Evolutionary conservation across 169 alveolate genomes (phyloP), one percentile per base, ranked within the genome.

Genomic region (Cyclospora cayetanensis): DNA sequence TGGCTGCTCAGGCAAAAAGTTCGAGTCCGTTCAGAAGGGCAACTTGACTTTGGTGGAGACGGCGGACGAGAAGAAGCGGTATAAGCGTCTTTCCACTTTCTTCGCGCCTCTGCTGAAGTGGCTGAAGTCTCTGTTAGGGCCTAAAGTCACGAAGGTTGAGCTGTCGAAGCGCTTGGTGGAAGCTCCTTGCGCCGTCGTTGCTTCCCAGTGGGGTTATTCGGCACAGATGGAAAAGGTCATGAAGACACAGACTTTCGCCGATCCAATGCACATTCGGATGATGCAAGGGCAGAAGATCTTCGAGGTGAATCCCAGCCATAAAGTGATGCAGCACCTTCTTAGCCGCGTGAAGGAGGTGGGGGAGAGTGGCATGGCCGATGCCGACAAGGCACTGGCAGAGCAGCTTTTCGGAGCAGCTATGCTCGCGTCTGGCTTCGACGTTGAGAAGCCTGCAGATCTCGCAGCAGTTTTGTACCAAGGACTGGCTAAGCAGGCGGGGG

Each of bases 11-110:
- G 94, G 91, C 46, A 94, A 94, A 93, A 94, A 94, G 93, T 91
- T 94, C 50, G 94, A 92, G 42, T 92, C 96, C 31, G 90, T 94
- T 68, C 96, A 94, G 91, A 94, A 94, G 95, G 96, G 93, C 46
- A 92, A 94, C 29, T 90, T 92, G 60, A 87, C 90, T 79, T 79
- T 94, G 72, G 94, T 85, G 41, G 93, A 92, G 80, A 91, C 93
- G n/a, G 95, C 83, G 50, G 96, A 92, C 20, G 96, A 94, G 80
- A 92, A 83, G 92, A 79, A 89, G 94, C 63, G 83, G 22, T 65
- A 65, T 83, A 65, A 50, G 70, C 88, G 88, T 55, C 60, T 92
- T 50, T 42, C 74, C 90, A 92, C 92, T 90, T 60, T 77, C 90
- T 94, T 88, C 93, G 80, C 89, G 93, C 96, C 96, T 5, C 52